These are phyloP conservation scores for Rosa multiflora DNA, from an alignment of 306 rosid species.

Conservation along the genomic window DNA sequence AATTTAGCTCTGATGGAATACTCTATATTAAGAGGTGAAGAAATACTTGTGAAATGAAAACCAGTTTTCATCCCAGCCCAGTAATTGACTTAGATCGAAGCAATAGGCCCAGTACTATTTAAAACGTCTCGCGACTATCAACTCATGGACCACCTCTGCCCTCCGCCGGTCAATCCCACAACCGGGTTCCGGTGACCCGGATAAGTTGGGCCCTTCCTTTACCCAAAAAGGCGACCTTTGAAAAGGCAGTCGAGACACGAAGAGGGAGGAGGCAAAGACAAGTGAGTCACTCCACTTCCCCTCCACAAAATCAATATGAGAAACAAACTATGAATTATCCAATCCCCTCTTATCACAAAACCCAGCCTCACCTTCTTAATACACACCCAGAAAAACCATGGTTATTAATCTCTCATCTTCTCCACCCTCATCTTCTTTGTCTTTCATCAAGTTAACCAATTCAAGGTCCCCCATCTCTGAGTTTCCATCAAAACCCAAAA, in stretches of 20 bases:
- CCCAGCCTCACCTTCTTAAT: constrained; percentile 31
- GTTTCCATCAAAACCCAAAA: constrained; percentile 40
- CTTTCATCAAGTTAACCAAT: constrained; percentile 49
- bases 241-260: constrained; percentile 9
- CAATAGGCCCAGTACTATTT: too few relatives aligned
- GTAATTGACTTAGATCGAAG: too few relatives aligned
- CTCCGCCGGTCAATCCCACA: not conserved
- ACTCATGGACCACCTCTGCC: too few relatives aligned
- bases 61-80: too few relatives aligned
- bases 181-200: not conserved
- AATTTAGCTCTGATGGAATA: too few relatives aligned
- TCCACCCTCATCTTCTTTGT: constrained; percentile 49
- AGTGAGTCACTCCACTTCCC: constrained; percentile 39
- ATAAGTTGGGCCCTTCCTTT: not conserved
- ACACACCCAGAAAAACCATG: constrained; percentile 49
- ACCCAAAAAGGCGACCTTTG: not conserved
- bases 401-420: constrained; percentile 61
- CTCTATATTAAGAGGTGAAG: too few relatives aligned
- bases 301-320: constrained; percentile 57
- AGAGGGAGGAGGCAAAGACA: constrained; percentile 36
- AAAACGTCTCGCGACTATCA: too few relatives aligned
- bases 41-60: too few relatives aligned
- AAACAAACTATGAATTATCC: constrained; percentile 61
- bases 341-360: constrained; percentile 26
- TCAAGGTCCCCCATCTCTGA: constrained; percentile 50